Evolutionary conservation across 805 yeast species (phyloP), one percentile per base, ranked within the genome.

Genomic region (Blastobotrys americana): DNA sequence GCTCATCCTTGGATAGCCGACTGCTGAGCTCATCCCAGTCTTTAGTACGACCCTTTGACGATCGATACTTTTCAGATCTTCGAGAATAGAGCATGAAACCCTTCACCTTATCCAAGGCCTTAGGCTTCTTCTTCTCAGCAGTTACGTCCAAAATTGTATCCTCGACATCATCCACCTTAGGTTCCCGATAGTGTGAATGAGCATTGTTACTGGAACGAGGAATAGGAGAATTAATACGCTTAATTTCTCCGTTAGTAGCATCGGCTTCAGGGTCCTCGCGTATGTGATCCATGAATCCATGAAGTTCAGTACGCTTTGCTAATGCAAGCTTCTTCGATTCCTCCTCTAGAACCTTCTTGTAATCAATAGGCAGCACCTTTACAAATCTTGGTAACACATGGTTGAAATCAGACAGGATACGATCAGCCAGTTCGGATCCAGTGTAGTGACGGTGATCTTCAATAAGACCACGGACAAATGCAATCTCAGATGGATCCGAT

Each of bases 391-490:
- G 86, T 62, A 90, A 71, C 63, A 84, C 76, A 56, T 95, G 76
- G 75, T 89, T 86, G 74, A 93, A 90, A 67, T 89, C 89, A 51
- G 70, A 73, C 70, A 90, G 74, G 51, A 93, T 76, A 48, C 83
- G 76, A 55, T 79, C 84, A 41, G 97, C 96, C 52, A 93, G 76
- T 60, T 83, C 90, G 36, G 97, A 90, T 27, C 82, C 84, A 44
- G 98, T 90, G 77, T 84, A 88, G 64, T 88, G 95, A 58, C 88
- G 81, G 66, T 93, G 97, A 60, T 93, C 96, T 67, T 90, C 96
- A 55, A 90, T 79, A 59, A 90, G 74, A 21, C 94, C 95, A 61
- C 96, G 82, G 58, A 90, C 78, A 67, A 86, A 88, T 0, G 96
- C 96, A 68, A 89, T 84, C 69, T 90, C 98, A 39, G 82, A 74